Percentiles rank a stretch among this genome's conserved stretches.
These are phyloP conservation scores for Heritiera fomes DNA, from an alignment of 345 rosid species.

Conservation along the genomic window DNA sequence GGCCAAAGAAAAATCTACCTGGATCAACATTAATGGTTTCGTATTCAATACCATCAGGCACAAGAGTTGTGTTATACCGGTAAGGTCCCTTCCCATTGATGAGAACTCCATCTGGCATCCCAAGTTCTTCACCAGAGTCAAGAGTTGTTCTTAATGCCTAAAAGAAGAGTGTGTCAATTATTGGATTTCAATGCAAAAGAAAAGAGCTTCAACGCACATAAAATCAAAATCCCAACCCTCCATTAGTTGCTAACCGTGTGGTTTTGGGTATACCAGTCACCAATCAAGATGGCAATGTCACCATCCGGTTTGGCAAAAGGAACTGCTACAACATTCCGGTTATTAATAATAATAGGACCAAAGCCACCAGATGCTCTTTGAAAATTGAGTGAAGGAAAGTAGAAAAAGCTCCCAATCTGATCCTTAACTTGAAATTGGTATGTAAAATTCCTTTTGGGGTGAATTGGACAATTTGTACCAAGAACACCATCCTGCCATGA, in stretches of 20 bases:
- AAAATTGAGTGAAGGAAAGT: slow-evolving; percentile 74
- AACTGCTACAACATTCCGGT: slow-evolving; percentile 54
- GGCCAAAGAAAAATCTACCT: slow-evolving; percentile 40
- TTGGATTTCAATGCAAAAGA: slow-evolving; percentile 13
- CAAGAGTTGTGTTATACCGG: slow-evolving; percentile 65
- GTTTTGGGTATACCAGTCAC: slow-evolving; percentile 86
- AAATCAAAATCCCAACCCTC: not conserved
- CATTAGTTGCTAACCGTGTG: slow-evolving; percentile 61
- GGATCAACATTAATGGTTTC: slow-evolving; percentile 71
- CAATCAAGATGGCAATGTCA: slow-evolving; percentile 62
- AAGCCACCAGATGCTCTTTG: slow-evolving; percentile 96
- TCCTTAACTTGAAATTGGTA: slow-evolving; percentile 94
- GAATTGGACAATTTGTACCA: slow-evolving; percentile 91
- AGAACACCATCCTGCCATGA: slow-evolving; percentile 94
- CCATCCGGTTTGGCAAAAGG: slow-evolving; percentile 84
- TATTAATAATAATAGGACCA: slow-evolving; percentile 76
- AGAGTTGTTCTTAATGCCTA: slow-evolving; percentile 71
- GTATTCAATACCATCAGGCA: slow-evolving; percentile 76
- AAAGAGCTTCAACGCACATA: not conserved
- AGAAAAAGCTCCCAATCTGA: slow-evolving; percentile 94
- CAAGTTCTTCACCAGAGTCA: slow-evolving; percentile 86
- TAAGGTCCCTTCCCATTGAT: slow-evolving; percentile 96
- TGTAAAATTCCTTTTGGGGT: slow-evolving; percentile 61
- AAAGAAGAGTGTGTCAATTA: slow-evolving; percentile 14
- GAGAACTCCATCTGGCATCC: slow-evolving; percentile 95